Percentiles rank a stretch among this genome's conserved stretches.
phyloP scores from a whole-genome alignment of 257 asterid species.

The Solanum bulbocastanum region DNA sequence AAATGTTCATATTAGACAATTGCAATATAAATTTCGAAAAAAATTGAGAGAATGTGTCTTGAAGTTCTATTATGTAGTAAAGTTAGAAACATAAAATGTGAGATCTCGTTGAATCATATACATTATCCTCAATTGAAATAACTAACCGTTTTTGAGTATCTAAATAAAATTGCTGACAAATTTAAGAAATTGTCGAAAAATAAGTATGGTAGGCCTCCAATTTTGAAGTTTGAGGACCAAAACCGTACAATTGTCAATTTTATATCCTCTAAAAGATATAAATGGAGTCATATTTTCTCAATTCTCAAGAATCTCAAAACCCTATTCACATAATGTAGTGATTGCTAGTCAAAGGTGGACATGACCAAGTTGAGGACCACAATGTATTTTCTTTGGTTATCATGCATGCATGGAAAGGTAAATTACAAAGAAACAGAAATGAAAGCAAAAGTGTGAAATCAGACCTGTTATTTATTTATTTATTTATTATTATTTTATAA shows the following conservation, averaged over 20 bases:
- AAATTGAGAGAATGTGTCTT: neutral
- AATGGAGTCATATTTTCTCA: neutral
- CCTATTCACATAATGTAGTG: neutral
- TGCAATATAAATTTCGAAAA: neutral
- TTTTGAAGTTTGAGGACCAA: neutral
- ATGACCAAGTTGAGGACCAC: conserved; percentile 5
- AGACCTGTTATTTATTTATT: neutral
- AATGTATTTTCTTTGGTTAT: neutral
- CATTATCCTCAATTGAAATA: neutral
- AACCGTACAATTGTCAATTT: neutral
- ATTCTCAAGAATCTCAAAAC: neutral
- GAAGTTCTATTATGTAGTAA: neutral
- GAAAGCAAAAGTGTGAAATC: neutral
- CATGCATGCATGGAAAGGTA: conserved; percentile 6
- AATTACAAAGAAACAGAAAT: neutral
- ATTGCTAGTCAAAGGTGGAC: conserved; percentile 3
- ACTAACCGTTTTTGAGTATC: neutral
- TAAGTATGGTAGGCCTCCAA: neutral
- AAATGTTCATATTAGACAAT: neutral
- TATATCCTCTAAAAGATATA: neutral
- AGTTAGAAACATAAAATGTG: neutral
- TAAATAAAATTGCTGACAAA: neutral
- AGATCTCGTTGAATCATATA: neutral
- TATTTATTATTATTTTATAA: neutral
- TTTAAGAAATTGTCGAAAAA: neutral